Evolutionary conservation across 345 rosid species (phyloP), one percentile per base, ranked within the genome.

Genomic region (Euphorbia lathyris): DNA sequence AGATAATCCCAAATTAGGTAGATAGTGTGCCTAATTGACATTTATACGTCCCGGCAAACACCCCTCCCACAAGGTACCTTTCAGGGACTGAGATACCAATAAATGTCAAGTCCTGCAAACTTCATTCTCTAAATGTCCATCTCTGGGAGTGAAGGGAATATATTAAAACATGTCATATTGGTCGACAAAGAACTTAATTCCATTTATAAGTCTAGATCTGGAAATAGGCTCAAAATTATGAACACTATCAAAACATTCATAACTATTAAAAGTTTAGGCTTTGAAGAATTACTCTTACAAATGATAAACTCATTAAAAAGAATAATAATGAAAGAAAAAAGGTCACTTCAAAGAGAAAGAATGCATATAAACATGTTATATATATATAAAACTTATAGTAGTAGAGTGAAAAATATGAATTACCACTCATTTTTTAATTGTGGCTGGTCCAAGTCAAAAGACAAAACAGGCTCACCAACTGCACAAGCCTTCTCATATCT

Each of bases 401-500:
- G 50, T 62, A 13, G 66, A 23, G 50, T 60, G 56, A 32, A 55
- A 68, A 73, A 70, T 66, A 53, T 48, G 32, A 67, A 40, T n/a
- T 86, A 94, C 98, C 98, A 91, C 75, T 88, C 83, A 77, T 83
- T 89, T 76, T 87, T 85, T 76, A 91, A 78, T 61, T 86, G 91
- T 25, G 91, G 91, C 74, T 84, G 73, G 51, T 90, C 95, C 17
- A 83, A 77, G 74, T 80, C 68, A 73, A 83, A 84, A 68, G 95
- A 87, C 77, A 90, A 74, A 70, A 91, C 81, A 72, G 86, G 80
- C 84, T 88, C 91, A 40, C 95, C 93, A 58, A 76, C 75, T 38
- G 74, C 65, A 51, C 81, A 83, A 58, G 89, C 91, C 66, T 83
- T 93, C 78, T 84, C 80, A 60, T 77, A 89, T 78, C 92, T 89